These are phyloP conservation scores for Botryotinia calthae DNA, from an alignment of 2,329 filamentous ascomycete species.

Conservation along the genomic window DNA sequence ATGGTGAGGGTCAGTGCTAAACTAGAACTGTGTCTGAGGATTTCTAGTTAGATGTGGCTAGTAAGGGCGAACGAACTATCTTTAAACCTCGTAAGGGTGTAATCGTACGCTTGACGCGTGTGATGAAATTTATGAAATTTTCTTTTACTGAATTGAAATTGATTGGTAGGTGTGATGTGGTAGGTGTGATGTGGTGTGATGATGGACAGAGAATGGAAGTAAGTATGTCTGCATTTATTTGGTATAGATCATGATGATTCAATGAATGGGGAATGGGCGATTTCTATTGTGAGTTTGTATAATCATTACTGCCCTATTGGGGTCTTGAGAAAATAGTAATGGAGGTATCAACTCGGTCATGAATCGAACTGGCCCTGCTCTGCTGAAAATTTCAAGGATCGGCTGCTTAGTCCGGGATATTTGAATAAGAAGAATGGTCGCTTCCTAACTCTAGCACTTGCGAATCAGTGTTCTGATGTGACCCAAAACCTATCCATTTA, in stretches of 20 bases:
- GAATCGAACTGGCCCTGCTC: background rate
- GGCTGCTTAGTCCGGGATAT: background rate
- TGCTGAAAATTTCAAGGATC: background rate
- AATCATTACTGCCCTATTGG: background rate
- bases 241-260: background rate
- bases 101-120: background rate
- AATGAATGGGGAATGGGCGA: background rate
- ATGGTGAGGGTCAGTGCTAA: background rate
- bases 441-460: background rate
- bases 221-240: background rate
- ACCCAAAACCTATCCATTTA: background rate
- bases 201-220: background rate
- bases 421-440: too few relatives aligned
- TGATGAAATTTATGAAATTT: background rate
- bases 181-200: background rate
- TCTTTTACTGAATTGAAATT: background rate
- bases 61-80: background rate
- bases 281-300: background rate
- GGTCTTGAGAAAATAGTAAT: rapidly evolving
- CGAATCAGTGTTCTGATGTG: background rate
- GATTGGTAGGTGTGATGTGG: background rate
- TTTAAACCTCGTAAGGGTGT: background rate
- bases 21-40: background rate
- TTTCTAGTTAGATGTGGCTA: background rate
- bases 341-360: background rate